A percentile compares a stretch with the other conserved stretches of the same genome.
Conservation (phyloP, 371 early-diverging fungal genomes). For the Haplosporangium sp. region DNA sequence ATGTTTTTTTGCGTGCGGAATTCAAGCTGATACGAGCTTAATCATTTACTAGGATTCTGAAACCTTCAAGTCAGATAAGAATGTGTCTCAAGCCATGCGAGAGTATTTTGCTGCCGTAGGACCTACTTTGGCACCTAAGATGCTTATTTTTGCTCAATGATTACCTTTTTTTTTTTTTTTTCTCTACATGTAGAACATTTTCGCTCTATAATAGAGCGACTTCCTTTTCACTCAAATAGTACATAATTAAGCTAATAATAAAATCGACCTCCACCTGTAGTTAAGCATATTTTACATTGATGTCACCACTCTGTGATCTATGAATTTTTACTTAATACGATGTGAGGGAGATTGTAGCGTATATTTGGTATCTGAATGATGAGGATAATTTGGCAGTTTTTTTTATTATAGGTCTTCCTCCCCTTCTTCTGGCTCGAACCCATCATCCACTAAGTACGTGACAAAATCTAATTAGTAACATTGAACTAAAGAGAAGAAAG, state of each 20-base stretch:
- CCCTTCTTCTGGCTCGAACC: constrained; percentile 51
- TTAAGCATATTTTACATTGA: background rate
- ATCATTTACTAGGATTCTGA: constrained; percentile 25
- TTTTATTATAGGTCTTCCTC: constrained; percentile 6
- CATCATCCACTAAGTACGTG: constrained; percentile 44
- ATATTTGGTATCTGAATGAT: no score
- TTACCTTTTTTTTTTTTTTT: background rate
- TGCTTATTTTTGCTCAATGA: constrained; percentile 44
- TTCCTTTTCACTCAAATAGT: background rate
- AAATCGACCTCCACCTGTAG: background rate
- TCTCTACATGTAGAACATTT: background rate
- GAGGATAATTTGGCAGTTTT: no score
- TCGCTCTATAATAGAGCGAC: background rate
- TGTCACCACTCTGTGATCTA: background rate
- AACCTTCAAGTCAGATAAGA: constrained; percentile 20
- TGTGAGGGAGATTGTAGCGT: no score
- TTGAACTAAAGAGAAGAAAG: background rate
- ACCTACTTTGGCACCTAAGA: constrained; percentile 36
- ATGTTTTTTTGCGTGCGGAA: background rate
- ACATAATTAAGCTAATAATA: background rate
- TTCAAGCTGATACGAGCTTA: no score
- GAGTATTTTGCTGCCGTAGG: constrained; percentile 56
- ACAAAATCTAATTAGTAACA: background rate
- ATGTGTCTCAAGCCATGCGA: constrained; percentile 26
- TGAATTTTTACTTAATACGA: background rate